Percentiles rank a stretch among this genome's conserved stretches.
These are phyloP conservation scores for Knufia petricola DNA, from an alignment of 2,329 filamentous ascomycete genomes.

Conservation along the genomic window DNA sequence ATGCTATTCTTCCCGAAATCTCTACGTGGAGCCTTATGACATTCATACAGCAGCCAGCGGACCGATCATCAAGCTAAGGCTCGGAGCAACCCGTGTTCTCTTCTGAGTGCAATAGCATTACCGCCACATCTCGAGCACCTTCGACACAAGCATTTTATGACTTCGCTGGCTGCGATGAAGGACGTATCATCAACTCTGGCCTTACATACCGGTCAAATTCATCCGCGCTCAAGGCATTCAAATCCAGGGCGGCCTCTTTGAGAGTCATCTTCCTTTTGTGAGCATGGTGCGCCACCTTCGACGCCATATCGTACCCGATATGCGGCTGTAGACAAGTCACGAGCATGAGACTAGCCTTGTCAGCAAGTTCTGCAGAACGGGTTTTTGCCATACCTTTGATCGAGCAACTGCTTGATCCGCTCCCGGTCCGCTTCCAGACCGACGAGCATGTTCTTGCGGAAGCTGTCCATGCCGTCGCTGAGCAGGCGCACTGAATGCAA, in stretches of 20 bases:
- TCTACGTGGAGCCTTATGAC: no score
- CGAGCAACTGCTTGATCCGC: constrained; percentile 69
- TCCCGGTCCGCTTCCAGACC: constrained; percentile 77
- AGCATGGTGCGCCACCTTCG: constrained; percentile 80
- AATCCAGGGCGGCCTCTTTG: constrained; percentile 73
- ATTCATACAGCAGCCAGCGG: no score
- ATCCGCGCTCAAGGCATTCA: constrained; percentile 66
- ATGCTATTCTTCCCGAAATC: no score
- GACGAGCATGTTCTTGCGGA: constrained; percentile 72
- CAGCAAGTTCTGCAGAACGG: background rate
- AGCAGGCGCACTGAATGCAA: constrained; percentile 71
- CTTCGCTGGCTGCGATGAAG: no score
- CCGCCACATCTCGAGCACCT: no score
- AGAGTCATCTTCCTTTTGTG: constrained; percentile 87
- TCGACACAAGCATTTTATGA: no score
- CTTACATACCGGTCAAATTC: constrained; percentile 72
- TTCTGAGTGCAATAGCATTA: no score
- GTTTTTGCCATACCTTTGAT: constrained; percentile 60
- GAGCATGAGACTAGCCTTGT: constrained; percentile 60
- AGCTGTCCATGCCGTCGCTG: constrained; percentile 72
- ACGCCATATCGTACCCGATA: constrained; percentile 81
- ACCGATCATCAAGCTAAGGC: no score
- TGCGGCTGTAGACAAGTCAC: constrained; percentile 86
- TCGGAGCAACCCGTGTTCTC: no score
- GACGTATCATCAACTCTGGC: constrained; percentile 77